Conservation (phyloP, 768 basidiomycete genomes). For the Rhizopogon vesiculosus region DNA sequence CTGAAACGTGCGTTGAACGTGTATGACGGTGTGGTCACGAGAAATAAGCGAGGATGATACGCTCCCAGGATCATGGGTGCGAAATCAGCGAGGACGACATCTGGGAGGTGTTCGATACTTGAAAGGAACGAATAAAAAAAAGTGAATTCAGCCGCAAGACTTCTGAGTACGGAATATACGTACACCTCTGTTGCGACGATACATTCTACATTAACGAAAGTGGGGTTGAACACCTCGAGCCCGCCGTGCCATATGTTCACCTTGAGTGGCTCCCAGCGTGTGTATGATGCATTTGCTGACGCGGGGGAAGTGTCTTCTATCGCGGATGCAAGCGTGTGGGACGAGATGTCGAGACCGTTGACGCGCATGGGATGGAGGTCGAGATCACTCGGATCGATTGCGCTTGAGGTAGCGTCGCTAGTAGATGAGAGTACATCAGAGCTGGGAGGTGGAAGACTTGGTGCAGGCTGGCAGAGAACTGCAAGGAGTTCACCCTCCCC, state of each 20-base stretch:
- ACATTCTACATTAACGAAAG: conserved; percentile 61
- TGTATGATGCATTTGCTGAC: conserved; percentile 23
- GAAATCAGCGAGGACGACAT: conserved; percentile 53
- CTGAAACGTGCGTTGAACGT: conserved; percentile 77
- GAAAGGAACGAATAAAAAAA: neutral
- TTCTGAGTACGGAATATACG: conserved; percentile 17
- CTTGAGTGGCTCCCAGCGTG: conserved; percentile 66
- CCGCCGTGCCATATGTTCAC: conserved; percentile 74
- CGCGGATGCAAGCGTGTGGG: conserved; percentile 51
- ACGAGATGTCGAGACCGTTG: conserved; percentile 66
- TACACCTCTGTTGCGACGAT: conserved; percentile 83
- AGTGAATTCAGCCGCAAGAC: neutral
- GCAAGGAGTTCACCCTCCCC: conserved; percentile 74
- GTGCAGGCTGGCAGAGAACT: conserved; percentile 69
- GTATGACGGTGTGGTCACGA: conserved; percentile 85
- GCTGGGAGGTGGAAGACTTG: conserved; percentile 50
- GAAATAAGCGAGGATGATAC: conserved; percentile 68
- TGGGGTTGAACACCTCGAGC: conserved; percentile 60
- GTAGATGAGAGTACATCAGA: conserved; percentile 18
- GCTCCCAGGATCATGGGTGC: conserved; percentile 69
- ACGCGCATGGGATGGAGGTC: conserved; percentile 56
- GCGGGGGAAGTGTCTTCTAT: conserved; percentile 42
- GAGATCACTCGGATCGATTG: neutral
- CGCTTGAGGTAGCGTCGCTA: conserved; percentile 35
- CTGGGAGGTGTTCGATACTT: conserved; percentile 78